Conservation (phyloP, 768 basidiomycete genomes). For the Pleurotus citrinopileatus region DNA sequence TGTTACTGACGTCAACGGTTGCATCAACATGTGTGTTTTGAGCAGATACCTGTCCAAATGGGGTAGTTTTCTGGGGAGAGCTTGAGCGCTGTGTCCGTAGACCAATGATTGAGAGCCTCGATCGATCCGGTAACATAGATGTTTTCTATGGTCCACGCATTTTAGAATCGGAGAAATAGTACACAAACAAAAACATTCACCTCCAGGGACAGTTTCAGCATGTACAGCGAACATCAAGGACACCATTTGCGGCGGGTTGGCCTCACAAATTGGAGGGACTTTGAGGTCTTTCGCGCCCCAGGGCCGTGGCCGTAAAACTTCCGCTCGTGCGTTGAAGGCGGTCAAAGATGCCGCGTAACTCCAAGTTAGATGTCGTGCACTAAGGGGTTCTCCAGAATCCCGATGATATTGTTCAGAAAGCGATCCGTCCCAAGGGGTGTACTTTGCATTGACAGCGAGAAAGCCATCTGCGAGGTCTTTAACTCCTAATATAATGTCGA, state of each 20-base stretch:
- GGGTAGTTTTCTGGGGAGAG: constrained; percentile 59
- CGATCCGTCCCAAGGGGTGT: constrained; percentile 59
- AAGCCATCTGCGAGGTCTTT: constrained; percentile 66
- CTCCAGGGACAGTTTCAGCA: constrained; percentile 57
- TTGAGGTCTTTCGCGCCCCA: constrained; percentile 67
- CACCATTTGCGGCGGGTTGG: constrained; percentile 31
- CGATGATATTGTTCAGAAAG: constrained; percentile 65
- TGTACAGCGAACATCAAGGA: constrained; percentile 63
- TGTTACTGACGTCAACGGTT: constrained; percentile 19
- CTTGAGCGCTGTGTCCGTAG: constrained; percentile 49
- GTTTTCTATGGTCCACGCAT: constrained; percentile 43
- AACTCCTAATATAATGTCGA: constrained; percentile 45
- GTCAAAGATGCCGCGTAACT: constrained; percentile 72
- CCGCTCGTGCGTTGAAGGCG: constrained; percentile 48
- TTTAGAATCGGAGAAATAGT: background rate
- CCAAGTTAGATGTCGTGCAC: constrained; percentile 73
- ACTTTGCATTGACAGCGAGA: constrained; percentile 49
- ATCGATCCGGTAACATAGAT: constrained; percentile 67
- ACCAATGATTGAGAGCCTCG: constrained; percentile 58
- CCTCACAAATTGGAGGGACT: constrained; percentile 43
- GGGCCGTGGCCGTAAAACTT: constrained; percentile 36
- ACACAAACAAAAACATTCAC: constrained; percentile 29
- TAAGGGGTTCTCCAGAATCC: constrained; percentile 45
- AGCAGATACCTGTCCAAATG: constrained; percentile 54
- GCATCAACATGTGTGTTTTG: constrained; percentile 7